A percentile compares a stretch with the other conserved stretches of the same genome.
Evolutionary conservation across 345 rosid species (phyloP).

Genomic region (Punica granatum): DNA sequence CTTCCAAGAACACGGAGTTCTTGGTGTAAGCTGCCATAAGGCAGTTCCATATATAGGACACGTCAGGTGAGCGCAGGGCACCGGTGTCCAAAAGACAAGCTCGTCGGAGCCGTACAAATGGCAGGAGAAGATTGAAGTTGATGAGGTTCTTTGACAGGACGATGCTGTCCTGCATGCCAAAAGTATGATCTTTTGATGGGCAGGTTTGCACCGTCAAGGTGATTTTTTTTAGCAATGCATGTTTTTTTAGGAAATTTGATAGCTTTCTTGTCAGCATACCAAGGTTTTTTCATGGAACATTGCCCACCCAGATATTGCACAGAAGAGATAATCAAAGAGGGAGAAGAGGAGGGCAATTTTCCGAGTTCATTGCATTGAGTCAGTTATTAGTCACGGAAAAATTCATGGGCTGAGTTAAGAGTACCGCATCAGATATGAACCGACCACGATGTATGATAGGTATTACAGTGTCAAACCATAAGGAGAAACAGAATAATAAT

Average conservation of each 20-base stretch:
- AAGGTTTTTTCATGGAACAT: too few relatives aligned
- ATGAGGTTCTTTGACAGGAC: conserved; percentile 48
- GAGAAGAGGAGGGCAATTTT: too few relatives aligned
- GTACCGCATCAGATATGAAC: too few relatives aligned
- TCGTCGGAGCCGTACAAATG: conserved; percentile 29
- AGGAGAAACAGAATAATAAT: too few relatives aligned
- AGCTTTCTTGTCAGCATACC: too few relatives aligned
- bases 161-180: conserved; percentile 37
- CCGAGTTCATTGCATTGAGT: too few relatives aligned
- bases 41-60: conserved; percentile 59
- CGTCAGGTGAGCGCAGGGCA: conserved; percentile 16
- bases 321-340: too few relatives aligned
- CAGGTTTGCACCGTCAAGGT: conserved; percentile 27
- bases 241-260: conserved; percentile 25
- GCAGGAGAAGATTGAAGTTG: conserved; percentile 46
- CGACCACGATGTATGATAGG: too few relatives aligned
- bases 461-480: too few relatives aligned
- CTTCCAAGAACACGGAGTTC: conserved; percentile 44
- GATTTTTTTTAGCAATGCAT: conserved; percentile 28
- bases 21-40: conserved; percentile 44
- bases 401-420: too few relatives aligned
- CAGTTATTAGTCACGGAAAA: too few relatives aligned
- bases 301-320: too few relatives aligned
- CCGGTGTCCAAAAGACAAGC: conserved; percentile 29
- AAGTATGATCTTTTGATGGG: conserved; percentile 48